Conservation (phyloP, 208 protist species). For the Phytomonas francai region DNA sequence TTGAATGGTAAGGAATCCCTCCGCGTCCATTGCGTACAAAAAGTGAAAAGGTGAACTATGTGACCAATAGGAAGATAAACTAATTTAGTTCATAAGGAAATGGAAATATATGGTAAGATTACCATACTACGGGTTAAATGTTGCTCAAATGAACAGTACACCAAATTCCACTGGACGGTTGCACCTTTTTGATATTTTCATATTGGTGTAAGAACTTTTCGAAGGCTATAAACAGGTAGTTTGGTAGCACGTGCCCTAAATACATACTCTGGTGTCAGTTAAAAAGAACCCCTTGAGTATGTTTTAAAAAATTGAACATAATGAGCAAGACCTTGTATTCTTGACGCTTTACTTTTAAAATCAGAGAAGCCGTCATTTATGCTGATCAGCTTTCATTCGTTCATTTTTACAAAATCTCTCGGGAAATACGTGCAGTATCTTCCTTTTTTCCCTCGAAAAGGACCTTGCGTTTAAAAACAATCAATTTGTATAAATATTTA, state of each 20-base stretch:
- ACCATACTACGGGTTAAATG: neutral
- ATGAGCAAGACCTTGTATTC: slow-evolving; percentile 3
- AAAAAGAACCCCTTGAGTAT: neutral
- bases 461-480: neutral
- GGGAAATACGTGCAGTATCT: neutral
- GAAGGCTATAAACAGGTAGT: neutral
- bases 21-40: neutral
- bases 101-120: neutral
- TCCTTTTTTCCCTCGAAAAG: neutral
- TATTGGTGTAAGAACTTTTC: neutral
- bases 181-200: neutral
- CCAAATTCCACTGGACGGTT: neutral
- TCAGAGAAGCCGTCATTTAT: neutral
- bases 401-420: neutral
- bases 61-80: slow-evolving; percentile 1
- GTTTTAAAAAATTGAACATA: slow-evolving; percentile 6
- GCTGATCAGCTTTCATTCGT: neutral
- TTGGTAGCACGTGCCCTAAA: neutral
- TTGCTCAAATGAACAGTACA: neutral
- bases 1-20: neutral
- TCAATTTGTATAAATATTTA: neutral
- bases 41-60: slow-evolving; percentile 9
- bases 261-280: neutral
- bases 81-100: neutral
- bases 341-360: neutral